Percentiles rank a stretch among this genome's conserved stretches.
Evolutionary conservation across 1,284 basidiomycete species (phyloP).

Genomic region (Pyrrhoderma lamaoense): DNA sequence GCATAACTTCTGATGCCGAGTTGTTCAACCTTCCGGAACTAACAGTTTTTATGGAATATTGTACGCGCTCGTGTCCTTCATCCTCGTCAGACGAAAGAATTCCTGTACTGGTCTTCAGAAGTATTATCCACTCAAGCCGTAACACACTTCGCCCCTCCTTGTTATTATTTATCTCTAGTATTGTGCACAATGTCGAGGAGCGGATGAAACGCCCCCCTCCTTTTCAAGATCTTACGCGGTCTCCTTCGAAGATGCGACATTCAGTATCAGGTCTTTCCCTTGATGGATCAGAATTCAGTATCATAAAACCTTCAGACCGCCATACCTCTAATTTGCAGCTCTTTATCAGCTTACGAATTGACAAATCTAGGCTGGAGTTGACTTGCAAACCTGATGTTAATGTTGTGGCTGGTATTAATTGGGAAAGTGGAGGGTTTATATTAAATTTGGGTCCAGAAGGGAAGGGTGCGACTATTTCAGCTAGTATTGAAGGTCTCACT

Average conservation of each 20-base stretch:
- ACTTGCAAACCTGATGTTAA: constrained; percentile 87
- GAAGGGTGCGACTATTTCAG: constrained; percentile 64
- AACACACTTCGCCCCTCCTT: constrained; percentile 78
- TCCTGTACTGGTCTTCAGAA: constrained; percentile 64
- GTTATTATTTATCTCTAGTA: constrained; percentile 75
- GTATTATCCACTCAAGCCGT: constrained; percentile 78
- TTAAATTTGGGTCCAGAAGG: constrained; percentile 68
- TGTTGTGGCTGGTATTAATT: constrained; percentile 76
- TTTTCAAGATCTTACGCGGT: not conserved
- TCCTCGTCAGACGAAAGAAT: constrained; percentile 28
- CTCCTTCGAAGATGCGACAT: constrained; percentile 4
- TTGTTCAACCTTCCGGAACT: constrained; percentile 71
- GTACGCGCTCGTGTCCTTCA: constrained; percentile 39
- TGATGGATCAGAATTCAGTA: not conserved
- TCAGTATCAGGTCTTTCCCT: constrained; percentile 15
- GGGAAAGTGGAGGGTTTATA: constrained; percentile 89
- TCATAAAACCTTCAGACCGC: not conserved
- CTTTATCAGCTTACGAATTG: constrained; percentile 81
- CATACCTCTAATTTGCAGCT: constrained; percentile 51
- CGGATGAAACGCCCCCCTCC: constrained; percentile 42
- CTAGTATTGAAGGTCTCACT: constrained; percentile 72
- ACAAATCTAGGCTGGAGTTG: constrained; percentile 76
- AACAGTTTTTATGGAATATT: constrained; percentile 80
- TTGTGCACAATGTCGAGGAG: constrained; percentile 56
- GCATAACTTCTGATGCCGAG: constrained; percentile 47